Base-by-base conservation (phyloP, 805 yeast genomes). In the Hyphopichia homilentoma region DNA sequence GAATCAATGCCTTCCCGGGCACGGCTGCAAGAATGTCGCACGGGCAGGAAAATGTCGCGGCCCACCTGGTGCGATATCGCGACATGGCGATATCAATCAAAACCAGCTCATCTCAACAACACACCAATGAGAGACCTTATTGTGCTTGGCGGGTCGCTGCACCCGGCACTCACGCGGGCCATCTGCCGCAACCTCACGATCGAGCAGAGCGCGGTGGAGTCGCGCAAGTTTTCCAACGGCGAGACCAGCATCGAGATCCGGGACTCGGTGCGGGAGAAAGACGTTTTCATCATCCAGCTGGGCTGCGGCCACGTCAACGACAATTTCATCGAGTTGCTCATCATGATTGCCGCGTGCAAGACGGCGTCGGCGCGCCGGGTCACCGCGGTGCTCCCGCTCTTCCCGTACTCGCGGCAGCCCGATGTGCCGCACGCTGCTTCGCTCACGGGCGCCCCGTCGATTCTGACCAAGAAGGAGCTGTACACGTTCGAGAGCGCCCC, bases 331-430 rank as follows among this genome's bases (percentile, higher is more conserved):
- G 95, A 88, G 59, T 64, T 89, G 30, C 60, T 88, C 46, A 81
- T 88, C 44, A 75, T 85, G 70, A 77, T 88, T 18, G 80, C 89
- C n/a, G 96, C 96, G 2, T 86, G 96, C 60, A 89, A 89, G 49
- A 81, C 86, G 29, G 94, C 97, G 2, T 80, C 90, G 37, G 96
- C 96, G 9, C 77, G 76, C 36, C 71, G 90, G 36, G 95, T 88
- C 27, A 86, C 95, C 2, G 96, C 90, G 0, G 95, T 88, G 19
- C 68, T 85, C 57, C 98, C 99, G 3, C 70, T 88, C 39, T 93
- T 93, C 59, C 96, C 97, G 17, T 93, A 93, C 55, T 84, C 95
- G 3, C 74, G 99, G 51, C 99, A 93, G 59, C 95, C 96, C 4
- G 97, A 90, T 58, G 78, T 86, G 22, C 95, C 96, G 20, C 84